Base-by-base conservation (phyloP, 169 alveolate genomes). In the Sarcocystis neurona region DNA sequence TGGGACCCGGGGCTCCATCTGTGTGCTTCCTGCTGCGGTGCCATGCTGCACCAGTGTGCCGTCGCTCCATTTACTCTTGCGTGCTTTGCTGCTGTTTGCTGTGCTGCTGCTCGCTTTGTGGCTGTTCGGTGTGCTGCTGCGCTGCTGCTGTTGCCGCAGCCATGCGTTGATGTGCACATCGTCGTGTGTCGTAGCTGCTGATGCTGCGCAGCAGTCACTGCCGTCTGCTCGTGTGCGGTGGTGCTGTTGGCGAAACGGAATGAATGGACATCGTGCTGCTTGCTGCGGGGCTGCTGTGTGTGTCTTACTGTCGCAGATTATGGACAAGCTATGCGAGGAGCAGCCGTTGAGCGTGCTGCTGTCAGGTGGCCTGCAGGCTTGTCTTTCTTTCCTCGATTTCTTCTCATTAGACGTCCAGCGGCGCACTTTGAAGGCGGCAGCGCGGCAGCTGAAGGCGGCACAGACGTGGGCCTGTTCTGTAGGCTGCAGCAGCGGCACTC, bases 321-420 rank as follows among this genome's bases (percentile, higher is more conserved):
- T 85, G 39, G 90, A 72, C 56, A 72, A 72, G 56, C 82, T 72
- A 30, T 39, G 58, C 34, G 82, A 85, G 56, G 90, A 85, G 82
- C 90, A 85, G 85, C 90, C 90, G 47, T 34, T 85, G 78, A 50
- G 56, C 50, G 37, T 79, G 8, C 50, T 85, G 39, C 79, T 72
- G 39, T 68, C 85, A 44, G 90, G 90, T 5, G 90, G 77, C 20
- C 75, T 79, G 39, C 84, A 78, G 56, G 84, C 90, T 47, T 15
- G 53, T 30, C 90, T 85, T 23, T 58, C 90, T 0, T 66, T 85
- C 44, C 77, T 85, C 0, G 90, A 85, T 60, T 85, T 85, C 46
- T 85, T 85, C 60, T 79, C 77, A 77, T 77, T 85, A 48, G 90
- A 85, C 60, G 78, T 85, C 47, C 90, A 85, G 78, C 84, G 90